Evolutionary conservation across 345 rosid species (phyloP).

Genomic region (Ceriops zippeliana): DNA sequence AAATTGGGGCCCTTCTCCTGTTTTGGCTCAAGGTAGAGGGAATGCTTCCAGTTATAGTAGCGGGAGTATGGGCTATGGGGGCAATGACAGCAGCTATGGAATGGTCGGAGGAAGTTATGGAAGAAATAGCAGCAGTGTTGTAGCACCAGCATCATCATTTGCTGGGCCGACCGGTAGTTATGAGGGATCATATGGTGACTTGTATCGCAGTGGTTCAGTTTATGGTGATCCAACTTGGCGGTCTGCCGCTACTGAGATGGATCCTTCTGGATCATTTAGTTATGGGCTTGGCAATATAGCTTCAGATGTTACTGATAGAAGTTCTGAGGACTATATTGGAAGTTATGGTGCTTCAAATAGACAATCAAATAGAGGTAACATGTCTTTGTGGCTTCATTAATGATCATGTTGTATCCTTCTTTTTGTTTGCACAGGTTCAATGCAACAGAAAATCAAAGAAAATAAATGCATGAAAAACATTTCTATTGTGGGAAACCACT

Average conservation of each 20-base stretch:
- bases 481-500: neutral
- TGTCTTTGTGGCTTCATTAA: constrained; percentile 18
- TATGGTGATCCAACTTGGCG: constrained; percentile 81
- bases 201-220: constrained; percentile 56
- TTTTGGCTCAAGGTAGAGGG: constrained; percentile 42
- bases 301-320: constrained; percentile 56
- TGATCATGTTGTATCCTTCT: neutral
- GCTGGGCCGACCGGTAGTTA: constrained; percentile 48
- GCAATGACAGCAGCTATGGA: constrained; percentile 38
- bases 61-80: constrained; percentile 38
- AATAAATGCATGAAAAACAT: neutral
- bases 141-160: constrained; percentile 55
- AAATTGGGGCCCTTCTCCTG: constrained; percentile 63
- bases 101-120: constrained; percentile 52
- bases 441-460: neutral
- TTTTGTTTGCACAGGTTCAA: neutral
- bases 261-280: constrained; percentile 59
- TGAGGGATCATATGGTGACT: constrained; percentile 64
- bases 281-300: constrained; percentile 62
- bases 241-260: constrained; percentile 56
- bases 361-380: constrained; percentile 80
- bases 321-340: constrained; percentile 65
- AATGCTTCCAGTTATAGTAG: constrained; percentile 33
- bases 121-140: constrained; percentile 47
- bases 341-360: constrained; percentile 68